Percentiles rank a stretch among this genome's conserved stretches.
Conservation (phyloP, 2,329 filamentous ascomycete species). For the Apiospora pterosperma region DNA sequence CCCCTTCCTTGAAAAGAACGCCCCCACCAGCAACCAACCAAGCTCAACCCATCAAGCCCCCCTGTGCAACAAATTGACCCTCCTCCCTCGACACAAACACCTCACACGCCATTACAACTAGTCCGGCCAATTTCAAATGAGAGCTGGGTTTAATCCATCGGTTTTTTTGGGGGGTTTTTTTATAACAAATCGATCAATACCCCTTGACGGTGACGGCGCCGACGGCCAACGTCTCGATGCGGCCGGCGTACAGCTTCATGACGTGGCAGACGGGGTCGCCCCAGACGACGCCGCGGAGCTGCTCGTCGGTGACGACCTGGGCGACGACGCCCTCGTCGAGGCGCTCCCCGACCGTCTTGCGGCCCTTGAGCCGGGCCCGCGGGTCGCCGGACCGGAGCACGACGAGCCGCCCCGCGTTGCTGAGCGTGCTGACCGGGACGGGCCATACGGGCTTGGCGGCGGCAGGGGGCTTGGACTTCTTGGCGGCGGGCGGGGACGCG, state of each 20-base stretch:
- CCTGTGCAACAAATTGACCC: not conserved
- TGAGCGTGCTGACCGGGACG: conserved; percentile 63
- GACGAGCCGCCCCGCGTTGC: conserved; percentile 67
- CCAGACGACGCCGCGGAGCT: conserved; percentile 70
- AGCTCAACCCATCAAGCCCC: not conserved
- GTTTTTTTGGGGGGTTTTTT: too few relatives aligned
- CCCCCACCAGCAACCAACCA: not conserved
- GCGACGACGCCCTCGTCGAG: conserved; percentile 63
- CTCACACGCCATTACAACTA: too few relatives aligned
- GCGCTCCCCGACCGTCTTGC: conserved; percentile 46
- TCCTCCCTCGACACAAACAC: not conserved
- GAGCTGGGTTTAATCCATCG: too few relatives aligned
- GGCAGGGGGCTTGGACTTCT: conserved; percentile 24
- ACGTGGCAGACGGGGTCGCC: conserved; percentile 77
- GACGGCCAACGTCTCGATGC: conserved; percentile 69
- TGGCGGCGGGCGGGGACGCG: too few relatives aligned
- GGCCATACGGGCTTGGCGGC: conserved; percentile 50
- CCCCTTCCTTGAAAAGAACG: not conserved
- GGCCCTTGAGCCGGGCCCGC: conserved; percentile 33
- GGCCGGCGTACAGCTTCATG: conserved; percentile 72
- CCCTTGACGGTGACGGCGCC: conserved; percentile 56
- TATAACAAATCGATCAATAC: conserved; percentile 10
- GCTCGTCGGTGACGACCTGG: conserved; percentile 63
- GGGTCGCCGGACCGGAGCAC: conserved; percentile 55
- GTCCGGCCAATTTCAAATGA: too few relatives aligned